Evolutionary conservation across 2,329 filamentous ascomycete species (phyloP), one percentile per base, ranked within the genome.

Genomic region (Colletotrichum sp.): DNA sequence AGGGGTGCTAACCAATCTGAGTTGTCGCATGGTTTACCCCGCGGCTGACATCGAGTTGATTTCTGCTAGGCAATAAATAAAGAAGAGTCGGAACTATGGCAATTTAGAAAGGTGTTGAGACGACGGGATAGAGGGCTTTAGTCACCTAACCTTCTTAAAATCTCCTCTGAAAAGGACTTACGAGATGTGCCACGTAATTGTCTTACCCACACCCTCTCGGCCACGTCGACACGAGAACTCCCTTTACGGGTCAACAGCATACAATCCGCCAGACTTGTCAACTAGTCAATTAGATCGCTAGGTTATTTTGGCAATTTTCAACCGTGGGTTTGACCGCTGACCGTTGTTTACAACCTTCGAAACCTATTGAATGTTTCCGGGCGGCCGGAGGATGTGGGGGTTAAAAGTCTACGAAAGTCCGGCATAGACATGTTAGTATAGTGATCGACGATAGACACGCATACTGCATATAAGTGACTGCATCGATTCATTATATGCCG

Each of bases 301-400:
- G 0, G 0, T 13, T 13, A 48, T 2, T 1, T 48, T 1, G 11
- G n/a, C 8, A 48, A 1, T 48, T 13, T 13, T 48, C 0, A 48
- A 22, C 22, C 3, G 1, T 7, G 6, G 2, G 0, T 12, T 52
- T 13, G n/a, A 52, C n/a, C 2, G 2, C 6, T 1, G 11, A 11
- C 11, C n/a, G 3, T 13, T 22, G 11, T 22, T 52, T 0, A 52
- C 0, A 52, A 3, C 1, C 11, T 11, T 3, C n/a, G 44, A 22
- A 48, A 52, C 12, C 11, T 2, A 52, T 52, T 52, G 44, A 48
- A 0, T 44, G 16, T 19, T 19, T 44, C 19, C 9, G 5, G 36
- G 36, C 36, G 15, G 36, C 36, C 36, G 36, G 36, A 39, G 15
- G 8, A 19, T 19, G 7, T 39, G 36, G 19, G 9, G 19, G 8